Evolutionary conservation across 2,329 filamentous ascomycete genomes (phyloP), one percentile per base, ranked within the genome.

Genomic region (Samsoniella hepiali): DNA sequence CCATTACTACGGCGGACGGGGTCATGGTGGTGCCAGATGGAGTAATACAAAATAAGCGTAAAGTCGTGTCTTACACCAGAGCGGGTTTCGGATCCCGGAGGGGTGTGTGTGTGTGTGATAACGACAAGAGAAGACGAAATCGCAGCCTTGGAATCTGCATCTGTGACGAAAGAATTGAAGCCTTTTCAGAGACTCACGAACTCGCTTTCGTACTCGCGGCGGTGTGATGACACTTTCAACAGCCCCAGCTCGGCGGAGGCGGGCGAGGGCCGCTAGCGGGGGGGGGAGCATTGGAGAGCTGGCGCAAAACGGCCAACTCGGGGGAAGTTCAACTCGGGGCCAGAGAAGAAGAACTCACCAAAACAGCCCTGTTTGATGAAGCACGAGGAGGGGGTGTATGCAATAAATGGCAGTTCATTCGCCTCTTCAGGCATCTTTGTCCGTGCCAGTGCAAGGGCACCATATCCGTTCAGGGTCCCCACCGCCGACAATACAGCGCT

Each of bases 11-110:
- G 32, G 22, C 40, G 11, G 45, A 31, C 27, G 22, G 38, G 36
- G 55, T 7, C n/a, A 15, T 22, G 27, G 42, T 58, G 45, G 32
- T 49, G 38, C 31, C 50, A n/a, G n/a, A 38, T 10, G 50, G 50
- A 36, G 59, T 62, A 62, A 62, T 62, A 62, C 50, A 55, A 62
- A 62, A 62, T 62, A 62, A 62, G 59, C 59, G 40, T 55, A 47
- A 62, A 62, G 50, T 40, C 17, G 51, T 55, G 59, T 62, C 59
- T 54, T 55, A 62, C 50, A 40, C 27, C 31, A 38, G 40, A 56
- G 50, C 50, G 59, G 59, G 59, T 62, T 62, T 62, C 59, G 40
- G 34, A 56, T 31, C 22, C 42, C 58, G 38, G 49, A n/a, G 29
- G 31, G 58, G 34, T 44, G 34, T 32, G 47, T 8, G 13, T 22